Evolutionary conservation across 495 filamentous ascomycete species (phyloP), one percentile per base, ranked within the genome.

Genomic region (Aspergillus baeticus): DNA sequence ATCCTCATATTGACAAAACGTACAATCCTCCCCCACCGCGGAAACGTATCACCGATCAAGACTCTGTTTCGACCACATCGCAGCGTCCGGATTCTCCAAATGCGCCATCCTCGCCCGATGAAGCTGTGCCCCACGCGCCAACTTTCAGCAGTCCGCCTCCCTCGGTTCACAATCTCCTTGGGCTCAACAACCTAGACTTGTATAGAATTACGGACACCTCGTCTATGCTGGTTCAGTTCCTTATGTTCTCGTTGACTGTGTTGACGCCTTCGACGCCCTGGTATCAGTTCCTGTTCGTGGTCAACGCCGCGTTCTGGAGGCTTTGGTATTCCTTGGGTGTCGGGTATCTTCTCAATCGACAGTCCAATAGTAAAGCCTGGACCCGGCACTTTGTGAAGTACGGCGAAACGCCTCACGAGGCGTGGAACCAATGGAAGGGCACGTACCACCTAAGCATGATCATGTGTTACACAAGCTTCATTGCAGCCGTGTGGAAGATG

Each of bases 381-480:
- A 96, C 93, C 14, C 84, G 94, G 21, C 94, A 98, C 73, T 98
- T 97, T 65, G 80, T 98, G 68, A 98, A 98, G 68, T 97, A 87
- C 64, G 94, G 94, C 55, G 93, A 97, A 63, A 91, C 81, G 26
- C 83, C 84, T 0, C 86, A 88, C 44, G 94, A 97, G 72, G 93
- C 93, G 2, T 98, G 95, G 95, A 86, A 87, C 50, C 92, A 98
- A 68, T 98, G 94, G 94, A 98, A 97, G 72, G 89, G 91, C 39
- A 85, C 93, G 54, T 97, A 98, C 60, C 92, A 98, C 65, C 74
- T 97, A 33, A 93, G 91, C 69, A 90, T 92, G 81, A 82, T 83
- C 23, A 84, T 97, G 81, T 94, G 90, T 69, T 90, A 96, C 56
- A 82, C 84, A 35, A 91, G 87, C 57, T 97, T 98, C 72, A 80